Base-by-base conservation (phyloP, 768 basidiomycete genomes). In the Trametes sanguinea region DNA sequence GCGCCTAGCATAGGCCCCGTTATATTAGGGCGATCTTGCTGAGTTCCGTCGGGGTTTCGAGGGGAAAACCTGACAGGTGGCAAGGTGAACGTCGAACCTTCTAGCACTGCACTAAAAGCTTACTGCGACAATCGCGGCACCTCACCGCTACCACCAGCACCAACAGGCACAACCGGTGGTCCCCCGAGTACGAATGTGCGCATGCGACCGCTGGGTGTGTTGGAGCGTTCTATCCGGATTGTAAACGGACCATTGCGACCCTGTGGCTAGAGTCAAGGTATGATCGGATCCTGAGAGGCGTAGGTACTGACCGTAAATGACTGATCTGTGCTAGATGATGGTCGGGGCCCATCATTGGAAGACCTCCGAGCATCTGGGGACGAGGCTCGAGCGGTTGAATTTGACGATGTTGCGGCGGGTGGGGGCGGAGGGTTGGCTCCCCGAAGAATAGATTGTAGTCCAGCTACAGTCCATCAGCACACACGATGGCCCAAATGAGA, bases 1-100 rank as follows among this genome's bases (percentile, higher is more conserved):
- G 89, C 0, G 85, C 83, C 83, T 85, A 92, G 85, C 30, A 89
- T 65, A 6, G 82, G 78, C 2, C 87, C 87, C 16, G 80, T 78
- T 43, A 90, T 89, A 42, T 74, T 74, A 6, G 72, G 73, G 13
- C 74, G 68, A 2, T 70, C 57, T 27, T 67, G 58, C 30, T 54
- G 68, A 3, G 69, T 51, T n/a, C 66, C 57, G 32, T 55, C 61
- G 39, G 51, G 32, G 40, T 53, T 63, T 14, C 55, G 59, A 40
- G 66, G 35, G 9, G 68, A 79, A 70, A 69, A 88, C 83, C 87
- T 83, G 6, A 83, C 76, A 70, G 61, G n/a, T 33, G 27, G 22
- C n/a, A 1, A 2, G 22, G 17, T 57, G 35, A 57, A 44, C 40
- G 13, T 6, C 30, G 55, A 51, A 47, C 50, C n/a, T 52, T 57